These are phyloP conservation scores for Solanum dulcamara DNA, from an alignment of 257 asterid genomes.

Conservation along the genomic window DNA sequence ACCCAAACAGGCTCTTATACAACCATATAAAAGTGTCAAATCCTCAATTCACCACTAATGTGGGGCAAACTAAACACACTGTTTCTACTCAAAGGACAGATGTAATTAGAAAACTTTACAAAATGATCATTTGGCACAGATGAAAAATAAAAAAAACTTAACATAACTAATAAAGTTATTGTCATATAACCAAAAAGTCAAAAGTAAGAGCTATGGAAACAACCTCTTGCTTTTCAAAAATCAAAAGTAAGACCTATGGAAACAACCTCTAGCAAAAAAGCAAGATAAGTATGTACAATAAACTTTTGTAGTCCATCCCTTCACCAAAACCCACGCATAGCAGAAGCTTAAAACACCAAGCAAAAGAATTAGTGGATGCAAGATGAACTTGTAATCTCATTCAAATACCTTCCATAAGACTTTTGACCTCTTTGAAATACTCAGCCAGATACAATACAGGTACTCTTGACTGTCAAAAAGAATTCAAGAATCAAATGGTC, in stretches of 20 bases:
- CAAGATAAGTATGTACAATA: not conserved
- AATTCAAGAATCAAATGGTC: not conserved
- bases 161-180: not conserved
- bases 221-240: no score
- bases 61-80: no score
- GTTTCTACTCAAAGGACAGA: no score
- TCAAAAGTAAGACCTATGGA: no score
- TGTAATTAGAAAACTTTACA: no score
- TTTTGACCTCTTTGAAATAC: not conserved
- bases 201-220: rapidly evolving
- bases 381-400: not conserved
- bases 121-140: no score
- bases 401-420: not conserved
- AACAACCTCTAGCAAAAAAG: rapidly evolving
- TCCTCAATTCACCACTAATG: no score
- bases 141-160: no score
- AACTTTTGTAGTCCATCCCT: no score
- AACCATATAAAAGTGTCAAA: no score
- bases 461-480: not conserved
- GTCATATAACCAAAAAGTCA: not conserved
- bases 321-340: not conserved
- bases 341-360: not conserved
- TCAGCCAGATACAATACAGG: not conserved
- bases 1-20: no score
- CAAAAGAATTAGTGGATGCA: not conserved